Evolutionary conservation across 345 rosid genomes (phyloP), one percentile per base, ranked within the genome.

Genomic region (Luvunga scandens): DNA sequence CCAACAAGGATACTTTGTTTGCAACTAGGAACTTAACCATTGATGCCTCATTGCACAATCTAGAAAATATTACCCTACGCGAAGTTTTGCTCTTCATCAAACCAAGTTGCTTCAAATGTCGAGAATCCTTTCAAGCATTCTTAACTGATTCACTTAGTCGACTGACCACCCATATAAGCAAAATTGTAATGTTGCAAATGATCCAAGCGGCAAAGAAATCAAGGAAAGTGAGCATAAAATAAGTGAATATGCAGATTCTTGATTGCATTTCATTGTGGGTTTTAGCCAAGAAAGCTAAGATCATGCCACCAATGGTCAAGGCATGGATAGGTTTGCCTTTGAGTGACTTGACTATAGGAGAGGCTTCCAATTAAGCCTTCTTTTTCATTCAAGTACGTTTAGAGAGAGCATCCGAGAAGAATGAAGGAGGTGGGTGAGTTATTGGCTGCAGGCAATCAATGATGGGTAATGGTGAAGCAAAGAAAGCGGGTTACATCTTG

Each of bases 281-380:
- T 39, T 71, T 86, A 13, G 86, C 85, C 14, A 92, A 92, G 82
- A 92, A 90, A 19, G 97, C 92, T 27, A 91, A 86, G 72, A 94
- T 94, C 95, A 94, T 89, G 74, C 98, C 95, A 14, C 97, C 98
- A 4, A 94, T 85, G 42, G 90, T 92, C 24, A 94, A 69, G 79
- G 97, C 98, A 36, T 94, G 92, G 66, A 88, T 77, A 12, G 94
- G 95, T 71, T 94, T n/a, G 97, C 33, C 91, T 86, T 18, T 92
- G 88, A n/a, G 95, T 97, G 30, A 87, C 90, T n/a, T n/a, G 53
- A 64, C 78, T 73, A 83, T 48, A 27, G 95, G 94, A 12, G 97
- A 85, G 66, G n/a, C n/a, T n/a, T n/a, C n/a, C n/a, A n/a, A n/a
- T n/a, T n/a, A n/a, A n/a, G n/a, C n/a, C n/a, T n/a, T n/a, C n/a